Evolutionary conservation across 257 asterid genomes (phyloP), one percentile per base, ranked within the genome.

Genomic region (Prunella vulgaris): DNA sequence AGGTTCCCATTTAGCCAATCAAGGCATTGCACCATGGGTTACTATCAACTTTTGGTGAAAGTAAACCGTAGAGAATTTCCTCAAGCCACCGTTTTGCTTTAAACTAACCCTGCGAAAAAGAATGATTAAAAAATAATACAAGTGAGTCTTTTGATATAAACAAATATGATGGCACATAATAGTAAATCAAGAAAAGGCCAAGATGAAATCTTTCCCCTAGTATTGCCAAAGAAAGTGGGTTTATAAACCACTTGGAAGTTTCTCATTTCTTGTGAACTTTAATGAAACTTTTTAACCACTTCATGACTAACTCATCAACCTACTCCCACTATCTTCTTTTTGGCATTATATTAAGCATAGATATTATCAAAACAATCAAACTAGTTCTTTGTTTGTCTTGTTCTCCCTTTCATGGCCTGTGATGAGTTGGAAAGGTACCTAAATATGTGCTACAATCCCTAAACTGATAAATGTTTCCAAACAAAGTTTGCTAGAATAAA

Each of bases 231-330:
- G 61, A 66, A 64, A 58, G 64, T 65, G 54, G 72, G 21, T 62
- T 56, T 54, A 18, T 46, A 64, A 28, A 56, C 27, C 37, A 38
- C 52, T 17, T 35, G 10, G 22, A 71, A 75, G 76, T 72, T 68
- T 40, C 21, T 49, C 61, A 52, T 60, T 66, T 68, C 28, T 33
- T 52, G 5, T 22, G 52, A 74, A 58, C 76, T 76, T 73, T 77
- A 49, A 7, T 25, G 68, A 67, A 57, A 74, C 79, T 78, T 81
- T 72, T 51, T 70, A 78, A 81, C 83, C 53, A 81, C 82, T 46
- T 69, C 63, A 51, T 33, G 49, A 56, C 53, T 70, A 52, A 38
- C 60, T 72, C 71, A 72, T 24, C 71, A 69, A 77, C 70, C 78
- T 10, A 68, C 78, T 77, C 78, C 67, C 70, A 65, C 74, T 18